Evolutionary conservation across 2,329 filamentous ascomycete genomes (phyloP).

Genomic region (Exutisphaerella laricina): DNA sequence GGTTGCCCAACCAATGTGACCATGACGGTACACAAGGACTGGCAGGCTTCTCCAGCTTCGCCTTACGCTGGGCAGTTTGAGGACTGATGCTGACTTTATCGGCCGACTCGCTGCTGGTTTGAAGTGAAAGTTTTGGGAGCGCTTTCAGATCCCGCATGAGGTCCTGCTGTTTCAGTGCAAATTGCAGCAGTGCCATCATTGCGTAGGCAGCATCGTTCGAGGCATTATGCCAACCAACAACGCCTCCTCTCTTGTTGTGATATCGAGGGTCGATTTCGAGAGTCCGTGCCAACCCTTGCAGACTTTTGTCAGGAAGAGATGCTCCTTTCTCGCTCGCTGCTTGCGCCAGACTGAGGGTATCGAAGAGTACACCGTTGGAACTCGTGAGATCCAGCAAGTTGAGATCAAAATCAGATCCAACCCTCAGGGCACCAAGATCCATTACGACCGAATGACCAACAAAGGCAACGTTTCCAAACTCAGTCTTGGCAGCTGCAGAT

Average conservation of each 20-base stretch:
- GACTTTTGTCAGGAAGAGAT: conserved; percentile 11
- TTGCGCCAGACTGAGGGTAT: conserved; percentile 37
- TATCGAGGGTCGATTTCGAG: conserved; percentile 51
- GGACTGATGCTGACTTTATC: too few species aligned
- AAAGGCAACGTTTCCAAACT: conserved; percentile 45
- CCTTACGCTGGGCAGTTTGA: too few species aligned
- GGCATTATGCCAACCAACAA: conserved; percentile 45
- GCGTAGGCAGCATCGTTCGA: conserved; percentile 32
- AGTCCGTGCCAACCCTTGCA: conserved; percentile 67
- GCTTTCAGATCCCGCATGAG: not conserved
- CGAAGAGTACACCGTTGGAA: conserved; percentile 51
- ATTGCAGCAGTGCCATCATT: conserved; percentile 24
- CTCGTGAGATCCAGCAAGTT: conserved; percentile 1
- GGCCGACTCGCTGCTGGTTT: too few species aligned
- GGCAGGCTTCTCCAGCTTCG: too few species aligned
- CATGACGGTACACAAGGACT: too few species aligned
- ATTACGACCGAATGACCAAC: conserved; percentile 53
- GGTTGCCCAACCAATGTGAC: too few species aligned
- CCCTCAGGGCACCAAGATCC: conserved; percentile 58
- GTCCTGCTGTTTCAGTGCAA: conserved; percentile 11
- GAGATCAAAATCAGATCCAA: conserved; percentile 34
- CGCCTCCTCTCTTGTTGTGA: conserved; percentile 1
- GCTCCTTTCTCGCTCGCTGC: conserved; percentile 7
- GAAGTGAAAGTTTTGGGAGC: too few species aligned
- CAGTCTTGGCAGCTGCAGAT: not conserved